phyloP scores from a whole-genome alignment of 2,329 filamentous ascomycete species.

The Nemania serpens region DNA sequence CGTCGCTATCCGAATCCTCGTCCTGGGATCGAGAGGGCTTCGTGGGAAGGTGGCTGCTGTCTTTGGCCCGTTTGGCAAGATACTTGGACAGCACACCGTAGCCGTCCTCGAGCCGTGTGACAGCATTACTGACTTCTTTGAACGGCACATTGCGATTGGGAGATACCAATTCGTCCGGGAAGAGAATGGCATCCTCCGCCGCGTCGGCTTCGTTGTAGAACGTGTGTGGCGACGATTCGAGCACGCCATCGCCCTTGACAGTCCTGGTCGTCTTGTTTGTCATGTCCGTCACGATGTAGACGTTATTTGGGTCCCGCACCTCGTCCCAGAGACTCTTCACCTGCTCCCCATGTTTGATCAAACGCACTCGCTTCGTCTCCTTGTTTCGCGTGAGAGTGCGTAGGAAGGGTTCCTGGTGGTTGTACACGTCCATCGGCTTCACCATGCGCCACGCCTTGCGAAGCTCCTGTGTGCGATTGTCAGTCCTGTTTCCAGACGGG shows the following conservation, averaged over 20 bases:
- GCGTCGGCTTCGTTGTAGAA: constrained; percentile 39
- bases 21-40: neutral
- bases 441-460: constrained; percentile 37
- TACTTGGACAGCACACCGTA: constrained; percentile 26
- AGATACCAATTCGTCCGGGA: constrained; percentile 31
- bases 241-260: constrained; percentile 5
- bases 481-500: constrained; percentile 3
- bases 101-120: constrained; percentile 32
- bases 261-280: constrained; percentile 18
- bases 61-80: constrained; percentile 17
- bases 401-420: constrained; percentile 33
- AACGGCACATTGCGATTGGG: constrained; percentile 33
- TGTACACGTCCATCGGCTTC: constrained; percentile 34
- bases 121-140: constrained; percentile 37
- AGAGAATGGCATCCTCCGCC: constrained; percentile 37
- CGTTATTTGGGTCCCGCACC: constrained; percentile 28
- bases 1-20: constrained; percentile 9
- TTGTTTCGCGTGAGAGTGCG: constrained; percentile 35
- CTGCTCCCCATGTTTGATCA: constrained; percentile 34
- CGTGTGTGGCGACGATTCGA: constrained; percentile 14
- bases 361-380: constrained; percentile 37
- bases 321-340: constrained; percentile 36
- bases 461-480: constrained; percentile 31
- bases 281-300: constrained; percentile 25
- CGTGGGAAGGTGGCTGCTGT: constrained; percentile 3